These are phyloP conservation scores for Acacia acuminata DNA, from an alignment of 306 rosid genomes.

Conservation along the genomic window DNA sequence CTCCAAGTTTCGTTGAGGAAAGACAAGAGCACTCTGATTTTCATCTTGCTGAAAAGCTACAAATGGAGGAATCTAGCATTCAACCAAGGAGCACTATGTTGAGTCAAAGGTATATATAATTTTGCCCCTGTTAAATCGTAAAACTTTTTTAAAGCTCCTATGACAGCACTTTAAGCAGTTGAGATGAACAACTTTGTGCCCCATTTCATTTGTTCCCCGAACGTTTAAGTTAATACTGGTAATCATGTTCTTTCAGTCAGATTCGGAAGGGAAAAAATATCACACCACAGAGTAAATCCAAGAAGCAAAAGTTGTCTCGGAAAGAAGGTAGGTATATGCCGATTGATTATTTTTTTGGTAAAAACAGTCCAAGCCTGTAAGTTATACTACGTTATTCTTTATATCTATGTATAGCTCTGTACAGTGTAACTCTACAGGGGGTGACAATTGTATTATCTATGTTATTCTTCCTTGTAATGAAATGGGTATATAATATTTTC, in stretches of 20 bases:
- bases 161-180: not conserved
- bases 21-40: constrained; percentile 90
- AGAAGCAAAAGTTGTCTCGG: constrained; percentile 58
- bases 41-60: constrained; percentile 92
- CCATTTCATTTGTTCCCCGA: constrained; percentile 8
- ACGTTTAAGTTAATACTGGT: constrained; percentile 14
- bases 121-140: not conserved
- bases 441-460: constrained; percentile 9
- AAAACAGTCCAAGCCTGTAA: constrained; percentile 47
- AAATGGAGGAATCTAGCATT: constrained; percentile 68
- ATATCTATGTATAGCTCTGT: constrained; percentile 27
- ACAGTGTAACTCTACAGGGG: constrained; percentile 15
- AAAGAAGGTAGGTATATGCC: constrained; percentile 64
- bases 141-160: not conserved
- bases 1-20: constrained; percentile 73
- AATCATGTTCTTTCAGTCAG: constrained; percentile 42
- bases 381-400: constrained; percentile 22
- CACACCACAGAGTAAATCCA: constrained; percentile 51
- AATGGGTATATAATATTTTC: constrained; percentile 12
- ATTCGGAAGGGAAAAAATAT: constrained; percentile 37
- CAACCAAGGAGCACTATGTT: constrained; percentile 30
- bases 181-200: constrained; percentile 1
- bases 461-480: constrained; percentile 21
- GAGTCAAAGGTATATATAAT: constrained; percentile 52
- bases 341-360: constrained; percentile 75